Percentiles rank a stretch among this genome's conserved stretches.
phyloP scores from a whole-genome alignment of 2,329 filamentous ascomycete species.

The Microdochium nivale region DNA sequence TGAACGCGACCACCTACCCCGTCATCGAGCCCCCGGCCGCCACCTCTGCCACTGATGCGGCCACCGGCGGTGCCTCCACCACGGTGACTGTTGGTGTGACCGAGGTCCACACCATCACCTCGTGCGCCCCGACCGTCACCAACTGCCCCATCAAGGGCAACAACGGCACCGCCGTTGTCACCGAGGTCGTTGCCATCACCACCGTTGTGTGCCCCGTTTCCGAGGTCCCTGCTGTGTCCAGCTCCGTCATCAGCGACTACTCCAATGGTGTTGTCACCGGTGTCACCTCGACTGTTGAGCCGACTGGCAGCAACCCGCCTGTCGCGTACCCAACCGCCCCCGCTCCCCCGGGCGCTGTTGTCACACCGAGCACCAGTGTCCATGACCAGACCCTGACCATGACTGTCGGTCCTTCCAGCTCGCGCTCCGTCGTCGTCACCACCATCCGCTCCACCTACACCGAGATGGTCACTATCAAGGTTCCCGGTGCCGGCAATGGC shows the following conservation, averaged over 20 bases:
- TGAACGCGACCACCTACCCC: slow-evolving; percentile 14
- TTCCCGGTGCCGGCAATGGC: slow-evolving; percentile 2
- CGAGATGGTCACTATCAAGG: slow-evolving; percentile 14
- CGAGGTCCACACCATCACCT: slow-evolving; percentile 19
- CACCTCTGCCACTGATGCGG: background rate
- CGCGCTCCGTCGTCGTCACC: slow-evolving; percentile 16
- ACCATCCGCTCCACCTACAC: slow-evolving; percentile 21
- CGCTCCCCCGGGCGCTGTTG: slow-evolving; percentile 4
- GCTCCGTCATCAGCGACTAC: slow-evolving; percentile 19
- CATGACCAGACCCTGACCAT: slow-evolving; percentile 13
- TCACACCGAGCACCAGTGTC: slow-evolving; percentile 2
- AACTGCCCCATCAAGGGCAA: slow-evolving; percentile 22
- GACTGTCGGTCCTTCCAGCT: slow-evolving; percentile 18
- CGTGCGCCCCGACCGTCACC: slow-evolving; percentile 22
- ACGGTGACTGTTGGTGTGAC: slow-evolving; percentile 22
- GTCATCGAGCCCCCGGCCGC: background rate
- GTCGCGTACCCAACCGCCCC: slow-evolving; percentile 3
- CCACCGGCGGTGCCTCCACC: slow-evolving; percentile 10
- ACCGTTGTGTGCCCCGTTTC: slow-evolving; percentile 27
- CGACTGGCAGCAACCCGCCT: slow-evolving; percentile 9
- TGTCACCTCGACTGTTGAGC: slow-evolving; percentile 14
- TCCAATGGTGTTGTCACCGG: slow-evolving; percentile 19
- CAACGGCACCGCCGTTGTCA: slow-evolving; percentile 18
- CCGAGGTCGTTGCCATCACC: slow-evolving; percentile 25
- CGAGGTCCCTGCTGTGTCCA: slow-evolving; percentile 18